Conservation (phyloP, 2,329 filamentous ascomycete species). For the Helicocarpus griseus region DNA sequence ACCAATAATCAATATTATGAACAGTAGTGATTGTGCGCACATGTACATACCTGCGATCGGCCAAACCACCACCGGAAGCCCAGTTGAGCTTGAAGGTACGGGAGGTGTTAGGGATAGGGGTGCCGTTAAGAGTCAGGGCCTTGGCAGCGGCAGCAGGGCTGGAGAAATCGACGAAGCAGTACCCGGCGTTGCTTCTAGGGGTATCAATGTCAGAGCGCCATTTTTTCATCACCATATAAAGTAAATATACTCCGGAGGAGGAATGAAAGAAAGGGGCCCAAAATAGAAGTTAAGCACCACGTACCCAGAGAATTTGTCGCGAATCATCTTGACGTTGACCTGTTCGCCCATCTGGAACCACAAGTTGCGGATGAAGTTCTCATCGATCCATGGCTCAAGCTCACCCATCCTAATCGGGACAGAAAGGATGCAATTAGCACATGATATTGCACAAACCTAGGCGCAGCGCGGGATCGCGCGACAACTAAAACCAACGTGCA, state of each 20-base stretch:
- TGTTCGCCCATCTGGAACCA: constrained; percentile 89
- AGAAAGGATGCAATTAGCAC: constrained; percentile 3
- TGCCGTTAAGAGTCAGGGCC: constrained; percentile 82
- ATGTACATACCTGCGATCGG: constrained; percentile 66
- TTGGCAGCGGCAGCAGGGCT: constrained; percentile 78
- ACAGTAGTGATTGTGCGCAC: neutral
- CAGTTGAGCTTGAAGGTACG: constrained; percentile 98
- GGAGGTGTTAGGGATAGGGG: constrained; percentile 81
- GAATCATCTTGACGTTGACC: constrained; percentile 99
- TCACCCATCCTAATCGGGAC: constrained; percentile 83
- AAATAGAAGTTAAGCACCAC: constrained; percentile 17
- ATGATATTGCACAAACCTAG: too few relatives aligned
- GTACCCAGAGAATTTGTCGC: constrained; percentile 97
- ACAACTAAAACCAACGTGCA: neutral
- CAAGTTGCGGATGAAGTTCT: constrained; percentile 93
- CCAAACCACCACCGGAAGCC: constrained; percentile 91
- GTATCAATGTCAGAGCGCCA: constrained; percentile 25
- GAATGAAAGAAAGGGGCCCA: constrained; percentile 1
- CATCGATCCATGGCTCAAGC: constrained; percentile 97
- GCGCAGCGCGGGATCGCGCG: neutral
- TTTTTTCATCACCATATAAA: constrained; percentile 10
- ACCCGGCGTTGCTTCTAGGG: constrained; percentile 76
- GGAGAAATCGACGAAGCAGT: constrained; percentile 94
- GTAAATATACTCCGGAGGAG: constrained; percentile 13
- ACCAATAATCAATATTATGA: constrained; percentile 10